Evolutionary conservation across 441 rosid species (phyloP).

Genomic region (Gossypium aridum): DNA sequence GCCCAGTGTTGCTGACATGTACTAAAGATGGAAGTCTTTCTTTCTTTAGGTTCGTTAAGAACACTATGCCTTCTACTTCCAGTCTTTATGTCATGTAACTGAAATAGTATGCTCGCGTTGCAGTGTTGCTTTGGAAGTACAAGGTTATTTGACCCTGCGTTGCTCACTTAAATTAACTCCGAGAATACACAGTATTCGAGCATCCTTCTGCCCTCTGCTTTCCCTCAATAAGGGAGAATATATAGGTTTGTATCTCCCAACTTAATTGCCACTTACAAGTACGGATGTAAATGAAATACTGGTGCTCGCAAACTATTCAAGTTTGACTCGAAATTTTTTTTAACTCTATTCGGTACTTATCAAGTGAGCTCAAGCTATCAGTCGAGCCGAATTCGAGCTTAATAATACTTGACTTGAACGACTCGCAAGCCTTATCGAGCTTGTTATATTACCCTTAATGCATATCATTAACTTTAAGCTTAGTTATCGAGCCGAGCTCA

Average conservation of each 20-base stretch:
- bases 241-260: conserved; percentile 47
- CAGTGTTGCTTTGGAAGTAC: conserved; percentile 76
- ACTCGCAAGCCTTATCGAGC: no score
- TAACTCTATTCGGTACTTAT: no score
- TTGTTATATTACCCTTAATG: no score
- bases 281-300: no score
- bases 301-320: no score
- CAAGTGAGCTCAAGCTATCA: no score
- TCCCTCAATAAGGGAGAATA: conserved; percentile 93
- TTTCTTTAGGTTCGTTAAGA: conserved; percentile 67
- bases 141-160: conserved; percentile 82
- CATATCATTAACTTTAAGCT: no score
- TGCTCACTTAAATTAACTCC: conserved; percentile 75
- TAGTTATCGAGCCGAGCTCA: no score
- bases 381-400: no score
- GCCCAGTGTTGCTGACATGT: conserved; percentile 91
- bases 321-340: no score
- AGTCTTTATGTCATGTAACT: not conserved
- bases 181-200: conserved; percentile 60
- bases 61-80: not conserved
- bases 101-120: conserved; percentile 20
- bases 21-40: conserved; percentile 84
- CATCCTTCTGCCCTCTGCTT: conserved; percentile 88
- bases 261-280: not conserved
- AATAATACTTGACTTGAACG: no score